Evolutionary conservation across 1,284 basidiomycete species (phyloP).

Genomic region (Tilletia setariae): DNA sequence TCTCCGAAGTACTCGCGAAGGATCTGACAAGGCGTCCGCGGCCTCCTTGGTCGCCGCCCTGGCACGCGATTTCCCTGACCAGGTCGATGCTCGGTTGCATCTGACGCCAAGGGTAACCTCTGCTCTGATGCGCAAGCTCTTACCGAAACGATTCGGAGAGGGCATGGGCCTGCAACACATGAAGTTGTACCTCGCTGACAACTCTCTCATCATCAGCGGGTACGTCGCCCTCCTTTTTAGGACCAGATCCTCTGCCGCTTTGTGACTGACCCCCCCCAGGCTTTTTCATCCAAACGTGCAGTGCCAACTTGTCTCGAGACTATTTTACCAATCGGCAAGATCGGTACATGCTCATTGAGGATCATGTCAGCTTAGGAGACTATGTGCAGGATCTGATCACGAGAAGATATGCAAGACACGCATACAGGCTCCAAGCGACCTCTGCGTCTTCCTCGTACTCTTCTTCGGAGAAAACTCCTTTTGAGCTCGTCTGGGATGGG

Average conservation of each 20-base stretch:
- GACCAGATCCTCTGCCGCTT: background rate
- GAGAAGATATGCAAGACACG: conserved; percentile 68
- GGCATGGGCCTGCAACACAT: conserved; percentile 98
- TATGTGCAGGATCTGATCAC: conserved; percentile 77
- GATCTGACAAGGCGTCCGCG: conserved; percentile 60
- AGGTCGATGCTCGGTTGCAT: conserved; percentile 73
- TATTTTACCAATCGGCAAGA: conserved; percentile 96
- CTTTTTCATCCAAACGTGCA: too few species aligned
- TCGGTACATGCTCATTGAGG: conserved; percentile 76
- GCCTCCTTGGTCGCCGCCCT: conserved; percentile 51
- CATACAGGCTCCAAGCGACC: conserved; percentile 59
- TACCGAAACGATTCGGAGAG: conserved; percentile 92
- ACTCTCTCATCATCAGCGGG: conserved; percentile 90
- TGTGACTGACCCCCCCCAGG: background rate
- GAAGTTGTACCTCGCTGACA: conserved; percentile 90
- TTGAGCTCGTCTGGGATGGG: conserved; percentile 43
- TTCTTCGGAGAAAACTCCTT: conserved; percentile 17
- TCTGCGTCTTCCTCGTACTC: background rate
- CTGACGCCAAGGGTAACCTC: conserved; percentile 71
- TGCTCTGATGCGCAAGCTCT: conserved; percentile 69
- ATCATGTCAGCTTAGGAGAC: conserved; percentile 66
- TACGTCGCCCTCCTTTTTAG: conserved; percentile 57
- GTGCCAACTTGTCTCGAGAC: conserved; percentile 88
- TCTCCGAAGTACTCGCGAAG: conserved; percentile 82
- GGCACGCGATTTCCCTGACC: conserved; percentile 62